Conservation (phyloP, 164 flowering plant species). For the Chimonanthus salicifolius region DNA sequence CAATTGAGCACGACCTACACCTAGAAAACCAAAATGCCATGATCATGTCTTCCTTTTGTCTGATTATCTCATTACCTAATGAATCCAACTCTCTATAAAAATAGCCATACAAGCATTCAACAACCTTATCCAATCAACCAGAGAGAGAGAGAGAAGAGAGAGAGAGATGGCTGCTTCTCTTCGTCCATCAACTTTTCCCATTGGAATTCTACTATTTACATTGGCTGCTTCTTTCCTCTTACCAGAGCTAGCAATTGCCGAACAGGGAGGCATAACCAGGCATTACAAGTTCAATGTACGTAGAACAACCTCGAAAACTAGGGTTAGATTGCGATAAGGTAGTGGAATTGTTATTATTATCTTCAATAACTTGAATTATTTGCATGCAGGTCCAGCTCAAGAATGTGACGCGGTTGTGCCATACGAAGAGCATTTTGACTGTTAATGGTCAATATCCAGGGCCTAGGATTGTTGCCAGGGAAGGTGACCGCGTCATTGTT, state of each 20-base stretch:
- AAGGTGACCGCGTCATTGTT: conserved; percentile 38
- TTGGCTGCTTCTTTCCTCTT: conserved; percentile 8
- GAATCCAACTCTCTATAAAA: neutral
- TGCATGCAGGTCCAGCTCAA: conserved; percentile 25
- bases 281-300: conserved; percentile 40
- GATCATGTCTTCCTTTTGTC: neutral
- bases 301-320: neutral
- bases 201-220: conserved; percentile 6
- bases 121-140: neutral
- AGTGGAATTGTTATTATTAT: neutral
- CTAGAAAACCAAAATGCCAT: neutral
- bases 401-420: conserved; percentile 38
- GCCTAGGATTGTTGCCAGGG: conserved; percentile 38
- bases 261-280: conserved; percentile 28
- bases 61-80: conserved; percentile 2
- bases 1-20: conserved; percentile 9
- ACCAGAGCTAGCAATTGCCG: conserved; percentile 15
- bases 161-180: conserved; percentile 20
- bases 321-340: neutral
- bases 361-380: neutral
- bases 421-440: conserved; percentile 29
- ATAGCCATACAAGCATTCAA: neutral
- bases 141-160: conserved; percentile 10
- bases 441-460: conserved; percentile 48
- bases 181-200: conserved; percentile 5